Base-by-base conservation (phyloP, 192 early-diverging fungal genomes). In the Podila horticola region DNA sequence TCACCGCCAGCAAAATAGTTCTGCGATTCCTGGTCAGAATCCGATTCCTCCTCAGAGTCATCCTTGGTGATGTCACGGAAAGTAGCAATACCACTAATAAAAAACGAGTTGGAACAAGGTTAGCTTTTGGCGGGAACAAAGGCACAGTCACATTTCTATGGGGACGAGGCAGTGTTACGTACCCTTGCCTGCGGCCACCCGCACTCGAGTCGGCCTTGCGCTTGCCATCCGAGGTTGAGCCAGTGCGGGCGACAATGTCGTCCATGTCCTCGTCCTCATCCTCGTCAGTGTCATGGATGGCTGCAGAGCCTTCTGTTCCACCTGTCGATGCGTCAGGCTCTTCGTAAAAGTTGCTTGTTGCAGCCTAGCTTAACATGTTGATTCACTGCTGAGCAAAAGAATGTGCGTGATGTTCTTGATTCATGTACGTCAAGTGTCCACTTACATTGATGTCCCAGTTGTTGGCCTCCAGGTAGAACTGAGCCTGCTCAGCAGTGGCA, bases 1-100 rank as follows among this genome's bases (percentile, higher is more conserved):
- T 98, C 97, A 33, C 98, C 98, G 6, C 97, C 98, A 22, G 96
- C 91, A 88, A 93, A 99, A 72, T 90, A 95, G 69, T 93, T 91
- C 71, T 93, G 83, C 20, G 70, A 72, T 26, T 92, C 92, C 15
- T 90, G 85, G 24, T 92, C 86, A 19, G 82, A 62, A 11, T 75
- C 83, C 2, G 66, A 83, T 24, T 82, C 74, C 5, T 85, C 84
- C 19, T 72, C 72, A 48, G 77, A 67, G 2, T 69, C 72, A 24
- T 69, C 71, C 60, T 77, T 74, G 3, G 45, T 52, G 67, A 88
- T 60, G 59, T 90, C 86, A 33, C 75, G 75, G 57, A 90, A 64
- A 22, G 88, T 90, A 36, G 86, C 85, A 33, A 88, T 84, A 17
- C 79, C 74, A 49, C 77, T 73, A 17, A 22, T n/a, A 57, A 69